Evolutionary conservation across 2,329 filamentous ascomycete genomes (phyloP).

Genomic region (Paradendryphiella salina): DNA sequence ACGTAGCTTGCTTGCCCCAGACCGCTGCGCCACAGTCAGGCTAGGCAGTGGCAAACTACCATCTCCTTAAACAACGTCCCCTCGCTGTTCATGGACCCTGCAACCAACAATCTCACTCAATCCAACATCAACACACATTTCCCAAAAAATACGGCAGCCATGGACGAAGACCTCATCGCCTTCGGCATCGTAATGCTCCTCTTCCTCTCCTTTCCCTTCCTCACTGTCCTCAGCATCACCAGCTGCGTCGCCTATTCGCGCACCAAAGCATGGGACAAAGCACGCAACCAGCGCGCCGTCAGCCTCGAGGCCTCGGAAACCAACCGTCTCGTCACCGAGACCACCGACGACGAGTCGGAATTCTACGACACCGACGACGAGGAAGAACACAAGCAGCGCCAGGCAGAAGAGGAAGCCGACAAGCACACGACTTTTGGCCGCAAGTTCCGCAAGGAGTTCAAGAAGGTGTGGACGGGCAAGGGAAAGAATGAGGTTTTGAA

Average conservation of each 20-base stretch:
- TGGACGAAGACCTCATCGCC: slow-evolving; percentile 38
- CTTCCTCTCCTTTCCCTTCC: slow-evolving; percentile 31
- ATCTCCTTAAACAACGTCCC: neutral
- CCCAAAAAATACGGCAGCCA: slow-evolving; percentile 5
- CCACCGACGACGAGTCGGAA: slow-evolving; percentile 20
- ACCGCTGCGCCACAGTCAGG: too few relatives aligned
- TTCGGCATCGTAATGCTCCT: slow-evolving; percentile 30
- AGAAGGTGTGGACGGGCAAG: slow-evolving; percentile 37
- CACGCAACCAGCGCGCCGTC: slow-evolving; percentile 29
- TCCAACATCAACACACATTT: neutral
- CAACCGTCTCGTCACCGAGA: slow-evolving; percentile 17
- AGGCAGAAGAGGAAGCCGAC: slow-evolving; percentile 37
- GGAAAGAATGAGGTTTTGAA: slow-evolving; percentile 30
- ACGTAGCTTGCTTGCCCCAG: too few relatives aligned
- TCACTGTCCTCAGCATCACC: slow-evolving; percentile 29
- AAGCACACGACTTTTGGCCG: slow-evolving; percentile 34
- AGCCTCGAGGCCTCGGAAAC: slow-evolving; percentile 30
- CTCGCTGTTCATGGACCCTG: neutral
- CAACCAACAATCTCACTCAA: neutral
- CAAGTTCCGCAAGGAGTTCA: slow-evolving; percentile 39
- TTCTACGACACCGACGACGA: slow-evolving; percentile 42
- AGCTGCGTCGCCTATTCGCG: slow-evolving; percentile 34
- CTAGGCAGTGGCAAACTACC: neutral
- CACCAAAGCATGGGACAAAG: slow-evolving; percentile 40
- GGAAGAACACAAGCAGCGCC: slow-evolving; percentile 32